These are phyloP conservation scores for Davidsoniella australis DNA, from an alignment of 2,329 filamentous ascomycete species.

Conservation along the genomic window DNA sequence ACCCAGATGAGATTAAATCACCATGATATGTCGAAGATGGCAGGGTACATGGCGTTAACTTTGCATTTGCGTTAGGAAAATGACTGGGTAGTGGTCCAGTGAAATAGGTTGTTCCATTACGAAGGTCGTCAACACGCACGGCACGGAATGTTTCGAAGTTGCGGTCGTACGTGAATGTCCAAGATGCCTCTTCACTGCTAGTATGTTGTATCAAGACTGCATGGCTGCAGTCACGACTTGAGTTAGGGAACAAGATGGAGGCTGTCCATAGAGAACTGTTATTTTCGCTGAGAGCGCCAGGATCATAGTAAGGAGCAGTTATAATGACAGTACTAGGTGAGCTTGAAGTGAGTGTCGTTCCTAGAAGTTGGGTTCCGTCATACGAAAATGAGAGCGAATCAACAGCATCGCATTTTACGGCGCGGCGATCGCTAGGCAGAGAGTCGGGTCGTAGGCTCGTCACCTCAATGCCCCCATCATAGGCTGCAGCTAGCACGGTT, in stretches of 20 bases:
- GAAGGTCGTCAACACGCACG: slow-evolving; percentile 55
- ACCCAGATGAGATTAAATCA: slow-evolving; percentile 57
- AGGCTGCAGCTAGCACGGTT: slow-evolving; percentile 67
- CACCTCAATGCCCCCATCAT: slow-evolving; percentile 78
- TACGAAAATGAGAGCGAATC: slow-evolving; percentile 60
- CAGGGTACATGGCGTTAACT: slow-evolving; percentile 48
- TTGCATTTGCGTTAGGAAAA: slow-evolving; percentile 37
- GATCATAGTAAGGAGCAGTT: slow-evolving; percentile 65
- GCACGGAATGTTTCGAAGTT: slow-evolving; percentile 64
- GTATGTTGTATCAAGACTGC: slow-evolving; percentile 51
- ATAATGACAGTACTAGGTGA: slow-evolving; percentile 58
- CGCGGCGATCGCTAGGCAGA: slow-evolving; percentile 48
- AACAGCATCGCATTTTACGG: slow-evolving; percentile 63
- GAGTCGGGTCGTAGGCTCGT: slow-evolving; percentile 52
- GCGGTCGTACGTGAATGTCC: slow-evolving; percentile 64
- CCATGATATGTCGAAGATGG: slow-evolving; percentile 53
- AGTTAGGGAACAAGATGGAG: slow-evolving; percentile 69
- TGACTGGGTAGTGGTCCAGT: slow-evolving; percentile 36
- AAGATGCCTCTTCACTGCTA: slow-evolving; percentile 46
- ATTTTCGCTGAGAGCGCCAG: slow-evolving; percentile 47
- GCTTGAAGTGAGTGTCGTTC: slow-evolving; percentile 49
- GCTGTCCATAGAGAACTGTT: slow-evolving; percentile 68
- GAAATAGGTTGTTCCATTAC: slow-evolving; percentile 65
- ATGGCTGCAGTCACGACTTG: slow-evolving; percentile 63
- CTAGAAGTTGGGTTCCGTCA: slow-evolving; percentile 62